A percentile compares a stretch with the other conserved stretches of the same genome.
Evolutionary conservation across 2,329 filamentous ascomycete genomes (phyloP).

Genomic region (Beauveria sp.): DNA sequence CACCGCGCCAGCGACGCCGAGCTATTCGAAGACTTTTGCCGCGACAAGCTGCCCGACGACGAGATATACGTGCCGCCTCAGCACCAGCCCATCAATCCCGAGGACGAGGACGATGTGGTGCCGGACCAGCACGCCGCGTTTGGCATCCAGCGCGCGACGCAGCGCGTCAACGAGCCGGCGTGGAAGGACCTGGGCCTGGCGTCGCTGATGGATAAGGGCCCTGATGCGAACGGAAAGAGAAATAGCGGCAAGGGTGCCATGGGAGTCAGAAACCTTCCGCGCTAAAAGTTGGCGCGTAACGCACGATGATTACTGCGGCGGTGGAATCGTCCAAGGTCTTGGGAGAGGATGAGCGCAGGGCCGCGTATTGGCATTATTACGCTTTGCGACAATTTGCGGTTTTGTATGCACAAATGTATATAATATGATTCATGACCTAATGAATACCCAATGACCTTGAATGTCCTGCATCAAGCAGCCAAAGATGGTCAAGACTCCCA

Average conservation of each 20-base stretch:
- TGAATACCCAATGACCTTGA: background rate
- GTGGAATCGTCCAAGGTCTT: background rate
- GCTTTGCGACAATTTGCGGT: background rate
- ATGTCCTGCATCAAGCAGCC: background rate
- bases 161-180: constrained; percentile 59
- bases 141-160: constrained; percentile 74
- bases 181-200: constrained; percentile 75
- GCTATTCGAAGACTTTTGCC: constrained; percentile 70
- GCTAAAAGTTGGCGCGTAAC: constrained; percentile 11
- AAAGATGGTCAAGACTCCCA: background rate
- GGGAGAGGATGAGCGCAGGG: background rate
- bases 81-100: constrained; percentile 75
- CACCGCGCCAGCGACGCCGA: constrained; percentile 64
- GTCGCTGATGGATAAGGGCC: constrained; percentile 60
- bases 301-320: background rate
- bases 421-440: background rate
- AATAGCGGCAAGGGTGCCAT: constrained; percentile 13
- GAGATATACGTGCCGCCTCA: constrained; percentile 76
- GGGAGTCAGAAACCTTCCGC: constrained; percentile 16
- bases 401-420: background rate
- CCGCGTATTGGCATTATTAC: background rate
- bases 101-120: constrained; percentile 83
- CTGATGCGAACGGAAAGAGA: constrained; percentile 21
- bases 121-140: constrained; percentile 84
- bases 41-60: constrained; percentile 63